Evolutionary conservation across 2,329 filamentous ascomycete genomes (phyloP).

Genomic region (Dissoconium aciculare): DNA sequence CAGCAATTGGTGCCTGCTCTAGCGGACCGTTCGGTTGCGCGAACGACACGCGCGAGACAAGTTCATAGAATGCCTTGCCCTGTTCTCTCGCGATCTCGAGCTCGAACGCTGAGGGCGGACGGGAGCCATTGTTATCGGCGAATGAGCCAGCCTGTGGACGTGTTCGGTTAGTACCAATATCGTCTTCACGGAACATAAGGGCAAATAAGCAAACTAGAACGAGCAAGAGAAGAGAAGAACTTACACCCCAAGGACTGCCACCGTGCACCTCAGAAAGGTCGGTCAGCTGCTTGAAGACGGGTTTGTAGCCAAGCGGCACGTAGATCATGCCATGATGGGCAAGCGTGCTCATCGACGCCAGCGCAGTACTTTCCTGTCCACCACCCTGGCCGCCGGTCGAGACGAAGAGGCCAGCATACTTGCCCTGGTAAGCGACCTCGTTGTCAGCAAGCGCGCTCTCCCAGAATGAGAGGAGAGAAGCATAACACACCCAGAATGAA

Average conservation of each 20-base stretch:
- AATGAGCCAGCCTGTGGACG: slow-evolving; percentile 83
- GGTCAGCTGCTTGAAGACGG: slow-evolving; percentile 50
- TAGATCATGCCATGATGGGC: slow-evolving; percentile 85
- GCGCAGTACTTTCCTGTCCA: slow-evolving; percentile 74
- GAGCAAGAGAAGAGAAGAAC: too few relatives aligned
- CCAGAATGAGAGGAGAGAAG: too few relatives aligned
- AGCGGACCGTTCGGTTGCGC: too few relatives aligned
- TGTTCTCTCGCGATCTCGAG: slow-evolving; percentile 62
- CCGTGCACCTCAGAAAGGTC: slow-evolving; percentile 66
- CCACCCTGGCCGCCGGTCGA: slow-evolving; percentile 68
- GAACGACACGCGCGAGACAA: too few relatives aligned
- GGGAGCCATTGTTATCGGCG: slow-evolving; percentile 54
- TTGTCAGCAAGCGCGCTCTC: too few relatives aligned
- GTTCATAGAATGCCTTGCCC: slow-evolving; percentile 74
- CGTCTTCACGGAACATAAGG: too few relatives aligned
- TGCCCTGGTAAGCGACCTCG: slow-evolving; percentile 50
- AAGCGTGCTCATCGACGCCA: slow-evolving; percentile 66
- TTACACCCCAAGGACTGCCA: slow-evolving; percentile 78
- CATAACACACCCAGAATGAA: too few relatives aligned
- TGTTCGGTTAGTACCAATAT: too few relatives aligned
- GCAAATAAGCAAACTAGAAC: too few relatives aligned
- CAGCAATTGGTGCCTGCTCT: too few relatives aligned
- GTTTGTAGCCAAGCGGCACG: slow-evolving; percentile 77
- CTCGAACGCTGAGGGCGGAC: slow-evolving; percentile 60
- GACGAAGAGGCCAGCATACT: slow-evolving; percentile 77